Percentiles rank a stretch among this genome's conserved stretches.
Conservation (phyloP, 805 yeast genomes). For the Candida boleticola region DNA sequence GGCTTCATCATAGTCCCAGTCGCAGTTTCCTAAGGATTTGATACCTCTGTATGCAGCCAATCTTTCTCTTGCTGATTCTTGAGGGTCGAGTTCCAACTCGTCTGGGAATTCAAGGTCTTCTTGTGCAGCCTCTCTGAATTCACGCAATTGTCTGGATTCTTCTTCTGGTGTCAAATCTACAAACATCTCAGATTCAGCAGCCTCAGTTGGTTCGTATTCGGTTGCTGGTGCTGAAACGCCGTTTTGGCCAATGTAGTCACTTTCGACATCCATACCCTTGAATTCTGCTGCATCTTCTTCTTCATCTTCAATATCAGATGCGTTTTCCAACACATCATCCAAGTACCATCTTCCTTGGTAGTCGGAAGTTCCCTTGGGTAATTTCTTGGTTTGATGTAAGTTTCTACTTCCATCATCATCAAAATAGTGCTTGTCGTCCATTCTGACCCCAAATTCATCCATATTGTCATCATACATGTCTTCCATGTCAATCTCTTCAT, state of each 20-base stretch:
- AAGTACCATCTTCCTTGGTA: conserved; percentile 76
- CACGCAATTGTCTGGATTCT: conserved; percentile 71
- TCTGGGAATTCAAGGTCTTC: conserved; percentile 95
- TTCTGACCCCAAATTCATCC: conserved; percentile 45
- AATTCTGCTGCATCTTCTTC: conserved; percentile 38
- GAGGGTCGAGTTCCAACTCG: conserved; percentile 82
- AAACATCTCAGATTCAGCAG: conserved; percentile 53
- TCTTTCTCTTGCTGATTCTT: conserved; percentile 71
- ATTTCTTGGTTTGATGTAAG: conserved; percentile 25
- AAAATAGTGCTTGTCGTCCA: conserved; percentile 58
- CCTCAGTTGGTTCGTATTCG: conserved; percentile 47
- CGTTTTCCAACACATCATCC: conserved; percentile 50
- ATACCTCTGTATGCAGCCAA: conserved; percentile 82
- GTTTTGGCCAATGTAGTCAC: conserved; percentile 20
- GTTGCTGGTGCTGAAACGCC: conserved; percentile 15
- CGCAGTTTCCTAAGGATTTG: conserved; percentile 72
- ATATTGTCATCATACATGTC: conserved; percentile 33
- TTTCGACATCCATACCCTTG: conserved; percentile 34
- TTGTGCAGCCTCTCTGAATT: conserved; percentile 64
- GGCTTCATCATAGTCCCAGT: conserved; percentile 84
- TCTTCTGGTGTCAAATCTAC: conserved; percentile 79
- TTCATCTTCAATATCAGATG: conserved; percentile 43
- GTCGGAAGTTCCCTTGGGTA: conserved; percentile 73
- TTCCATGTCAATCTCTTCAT: conserved; percentile 51
- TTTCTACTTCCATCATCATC: conserved; percentile 24